Base-by-base conservation (phyloP, 2,329 filamentous ascomycete species). In the Aspergillus jensenii region DNA sequence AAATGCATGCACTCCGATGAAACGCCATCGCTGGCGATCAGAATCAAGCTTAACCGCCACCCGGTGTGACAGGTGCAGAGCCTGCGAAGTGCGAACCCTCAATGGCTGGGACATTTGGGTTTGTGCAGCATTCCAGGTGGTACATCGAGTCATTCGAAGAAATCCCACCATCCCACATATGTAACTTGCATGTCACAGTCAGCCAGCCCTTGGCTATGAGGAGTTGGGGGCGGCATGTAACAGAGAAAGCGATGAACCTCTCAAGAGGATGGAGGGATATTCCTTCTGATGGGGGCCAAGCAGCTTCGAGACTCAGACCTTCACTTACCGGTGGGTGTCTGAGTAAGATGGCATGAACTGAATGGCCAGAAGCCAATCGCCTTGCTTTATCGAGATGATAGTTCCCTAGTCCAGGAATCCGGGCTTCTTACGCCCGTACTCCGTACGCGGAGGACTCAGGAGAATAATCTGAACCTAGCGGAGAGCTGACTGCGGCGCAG, bases 61-160 rank as follows among this genome's bases (percentile, higher is more conserved):
- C 11, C 2, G 19, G 45, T 58, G 50, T 54, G 45, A 54, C 50
- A 53, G 21, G 31, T 43, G 50, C n/a, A 43, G 23, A 33, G 40
- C 39, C 27, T 41, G 17, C 12, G 15, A 6, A 21, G 41, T 41
- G 17, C 12, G 15, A 8, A 15, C 47, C 31, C 45, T 56, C 48
- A 56, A 53, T 54, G 56, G 59, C 23, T 47, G 35, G 33, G 35
- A 21, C 21, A 7, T 35, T 41, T 46, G 21, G 9, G 40, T 46
- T 21, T 35, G 37, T 59, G 52, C 52, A 56, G 57, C 40, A 54
- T 54, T 41, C 31, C 39, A 15, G 39, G 59, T 57, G 31, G 54
- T 43, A 57, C 54, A 49, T 61, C 56, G 44, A 56, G 45, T 54
- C 58, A 60, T 45, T 50, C 23, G 21, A 56, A 45, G 31, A 45